These are phyloP conservation scores for Globisporangium echinulatum DNA, from an alignment of 352 stramenopile genomes.

Conservation along the genomic window DNA sequence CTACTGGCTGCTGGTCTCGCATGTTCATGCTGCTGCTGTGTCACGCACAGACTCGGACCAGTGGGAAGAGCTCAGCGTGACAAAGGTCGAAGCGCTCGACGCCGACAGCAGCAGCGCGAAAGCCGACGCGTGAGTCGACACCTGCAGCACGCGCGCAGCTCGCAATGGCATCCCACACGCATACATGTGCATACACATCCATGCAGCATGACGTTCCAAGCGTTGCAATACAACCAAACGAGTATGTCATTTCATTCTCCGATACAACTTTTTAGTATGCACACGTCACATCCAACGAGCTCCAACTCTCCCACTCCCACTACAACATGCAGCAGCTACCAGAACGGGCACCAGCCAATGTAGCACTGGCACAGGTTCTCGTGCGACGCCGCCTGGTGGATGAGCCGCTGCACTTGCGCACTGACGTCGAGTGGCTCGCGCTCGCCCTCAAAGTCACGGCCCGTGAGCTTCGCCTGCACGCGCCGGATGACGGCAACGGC, in stretches of 20 bases:
- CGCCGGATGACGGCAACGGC: constrained; percentile 95
- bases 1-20: no score
- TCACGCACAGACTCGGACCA: constrained; percentile 50
- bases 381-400: constrained; percentile 96
- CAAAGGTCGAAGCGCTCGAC: constrained; percentile 47
- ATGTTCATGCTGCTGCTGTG: no score
- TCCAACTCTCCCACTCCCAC: no score
- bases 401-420: constrained; percentile 94
- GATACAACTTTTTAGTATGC: no score
- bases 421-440: constrained; percentile 68
- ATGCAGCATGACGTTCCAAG: no score
- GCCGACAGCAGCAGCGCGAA: constrained; percentile 15
- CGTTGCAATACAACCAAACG: background rate
- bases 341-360: constrained; percentile 97
- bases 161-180: background rate
- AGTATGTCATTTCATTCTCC: background rate
- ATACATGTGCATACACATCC: no score
- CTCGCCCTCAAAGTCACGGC: constrained; percentile 93
- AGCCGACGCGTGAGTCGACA: constrained; percentile 12
- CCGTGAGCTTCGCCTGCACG: constrained; percentile 99
- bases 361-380: constrained; percentile 99
- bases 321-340: constrained; percentile 24
- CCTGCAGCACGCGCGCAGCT: background rate
- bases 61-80: constrained; percentile 74
- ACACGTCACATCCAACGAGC: no score